Conservation (phyloP, 768 basidiomycete species). For the Paxillus ammoniavirescens region DNA sequence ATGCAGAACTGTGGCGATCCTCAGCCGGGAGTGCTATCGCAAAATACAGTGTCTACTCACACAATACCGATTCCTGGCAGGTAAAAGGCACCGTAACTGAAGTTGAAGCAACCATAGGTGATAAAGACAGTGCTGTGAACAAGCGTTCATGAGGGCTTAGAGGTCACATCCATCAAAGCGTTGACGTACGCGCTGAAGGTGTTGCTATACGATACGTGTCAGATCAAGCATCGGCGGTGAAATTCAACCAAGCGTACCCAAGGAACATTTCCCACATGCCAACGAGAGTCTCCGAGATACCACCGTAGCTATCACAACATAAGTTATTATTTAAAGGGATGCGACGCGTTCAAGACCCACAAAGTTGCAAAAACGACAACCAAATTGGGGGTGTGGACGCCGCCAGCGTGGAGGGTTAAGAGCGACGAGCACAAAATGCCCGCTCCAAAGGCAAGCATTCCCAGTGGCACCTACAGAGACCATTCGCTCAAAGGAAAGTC, state of each 20-base stretch:
- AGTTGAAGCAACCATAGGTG: constrained; percentile 30
- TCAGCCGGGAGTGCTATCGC: background rate
- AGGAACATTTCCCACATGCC: constrained; percentile 34
- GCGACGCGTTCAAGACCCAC: constrained; percentile 9
- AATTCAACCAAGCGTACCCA: constrained; percentile 15
- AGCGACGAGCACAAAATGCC: constrained; percentile 30
- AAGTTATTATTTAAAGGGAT: background rate
- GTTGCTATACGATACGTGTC: constrained; percentile 16
- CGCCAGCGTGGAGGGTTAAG: constrained; percentile 20
- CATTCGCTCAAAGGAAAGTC: no score
- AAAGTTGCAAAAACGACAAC: constrained; percentile 29
- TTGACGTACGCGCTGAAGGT: constrained; percentile 26
- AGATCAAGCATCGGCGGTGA: background rate
- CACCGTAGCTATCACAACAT: constrained; percentile 24
- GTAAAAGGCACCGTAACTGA: constrained; percentile 27
- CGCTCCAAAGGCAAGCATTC: constrained; percentile 29
- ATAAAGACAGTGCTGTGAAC: constrained; percentile 22
- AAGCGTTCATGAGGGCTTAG: background rate
- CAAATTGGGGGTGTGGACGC: constrained; percentile 20
- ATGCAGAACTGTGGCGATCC: constrained; percentile 15
- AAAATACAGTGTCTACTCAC: constrained; percentile 9
- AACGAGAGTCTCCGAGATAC: constrained; percentile 29
- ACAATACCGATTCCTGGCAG: constrained; percentile 25
- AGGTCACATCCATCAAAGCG: background rate
- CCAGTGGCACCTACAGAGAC: constrained; percentile 20